Evolutionary conservation across 2,329 filamentous ascomycete species (phyloP).

Genomic region (Trichothecium roseum): DNA sequence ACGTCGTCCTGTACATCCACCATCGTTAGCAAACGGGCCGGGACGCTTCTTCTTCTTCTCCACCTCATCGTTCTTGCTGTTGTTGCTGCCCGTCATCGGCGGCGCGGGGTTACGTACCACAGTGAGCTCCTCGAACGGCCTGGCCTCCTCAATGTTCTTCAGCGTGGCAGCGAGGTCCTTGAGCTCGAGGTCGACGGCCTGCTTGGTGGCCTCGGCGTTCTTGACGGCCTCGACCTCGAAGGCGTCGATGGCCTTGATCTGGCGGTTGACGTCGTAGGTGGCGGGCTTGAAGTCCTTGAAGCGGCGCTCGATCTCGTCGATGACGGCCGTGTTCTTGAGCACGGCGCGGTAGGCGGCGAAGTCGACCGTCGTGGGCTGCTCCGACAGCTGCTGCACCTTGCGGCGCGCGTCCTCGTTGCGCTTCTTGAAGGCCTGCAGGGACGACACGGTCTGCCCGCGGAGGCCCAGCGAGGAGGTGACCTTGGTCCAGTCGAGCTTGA

Average conservation of each 20-base stretch:
- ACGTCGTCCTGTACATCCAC: slow-evolving; percentile 67
- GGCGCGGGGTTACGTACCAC: too few species aligned
- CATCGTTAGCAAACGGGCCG: slow-evolving; percentile 12
- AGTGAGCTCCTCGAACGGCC: slow-evolving; percentile 94
- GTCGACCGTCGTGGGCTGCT: slow-evolving; percentile 80
- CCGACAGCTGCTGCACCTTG: slow-evolving; percentile 74
- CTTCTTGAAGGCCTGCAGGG: slow-evolving; percentile 97
- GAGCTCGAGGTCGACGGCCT: slow-evolving; percentile 89
- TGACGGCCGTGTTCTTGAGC: slow-evolving; percentile 91
- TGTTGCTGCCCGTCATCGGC: too few species aligned
- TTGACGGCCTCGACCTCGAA: slow-evolving; percentile 96
- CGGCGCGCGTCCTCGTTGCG: slow-evolving; percentile 98
- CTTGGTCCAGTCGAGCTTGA: slow-evolving; percentile 99
- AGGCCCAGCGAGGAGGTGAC: slow-evolving; percentile 90
- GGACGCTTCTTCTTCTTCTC: too few species aligned
- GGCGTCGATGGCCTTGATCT: slow-evolving; percentile 96
- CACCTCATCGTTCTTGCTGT: too few species aligned
- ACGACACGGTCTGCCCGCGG: slow-evolving; percentile 83
- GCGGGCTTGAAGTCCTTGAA: slow-evolving; percentile 85
- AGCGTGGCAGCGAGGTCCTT: slow-evolving; percentile 89
- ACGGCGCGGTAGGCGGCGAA: slow-evolving; percentile 84
- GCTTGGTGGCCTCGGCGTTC: slow-evolving; percentile 95
- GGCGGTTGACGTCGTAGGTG: slow-evolving; percentile 84
- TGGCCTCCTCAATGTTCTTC: slow-evolving; percentile 91
- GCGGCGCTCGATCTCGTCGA: slow-evolving; percentile 96